Conservation (phyloP, 495 filamentous ascomycete genomes). For the Podospora pseudocomata region DNA sequence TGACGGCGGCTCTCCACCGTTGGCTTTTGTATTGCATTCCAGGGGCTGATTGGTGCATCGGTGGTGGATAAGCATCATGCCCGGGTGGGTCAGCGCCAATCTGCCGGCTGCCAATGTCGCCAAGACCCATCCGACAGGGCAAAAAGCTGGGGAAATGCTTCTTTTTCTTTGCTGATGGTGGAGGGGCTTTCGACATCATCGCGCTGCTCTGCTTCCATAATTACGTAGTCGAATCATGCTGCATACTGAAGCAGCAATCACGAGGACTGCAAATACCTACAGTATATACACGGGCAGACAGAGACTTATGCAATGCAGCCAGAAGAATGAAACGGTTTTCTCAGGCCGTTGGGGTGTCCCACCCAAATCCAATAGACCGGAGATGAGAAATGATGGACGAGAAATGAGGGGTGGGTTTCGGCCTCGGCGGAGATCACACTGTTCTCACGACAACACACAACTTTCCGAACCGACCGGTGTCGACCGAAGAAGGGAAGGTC, state of each 20-base stretch:
- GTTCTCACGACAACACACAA: not conserved
- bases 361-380: conserved; percentile 10
- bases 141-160: conserved; percentile 14
- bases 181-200: conserved; percentile 3
- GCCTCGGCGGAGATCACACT: not conserved
- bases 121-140: conserved; percentile 4
- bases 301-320: too few relatives aligned
- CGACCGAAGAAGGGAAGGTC: not conserved
- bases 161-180: conserved; percentile 4
- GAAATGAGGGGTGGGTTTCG: conserved; percentile 10
- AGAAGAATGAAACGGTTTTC: not conserved
- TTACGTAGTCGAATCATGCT: conserved; percentile 1
- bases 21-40: not conserved
- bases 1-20: conserved; percentile 2
- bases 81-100: conserved; percentile 5
- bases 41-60: conserved; percentile 1
- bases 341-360: not conserved
- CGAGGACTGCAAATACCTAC: not conserved
- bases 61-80: not conserved
- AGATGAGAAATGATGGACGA: conserved; percentile 4
- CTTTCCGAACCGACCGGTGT: not conserved
- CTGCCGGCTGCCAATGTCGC: conserved; percentile 8
- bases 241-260: not conserved
- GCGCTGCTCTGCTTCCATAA: conserved; percentile 2
- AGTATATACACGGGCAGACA: too few relatives aligned